These are phyloP conservation scores for Aspergillus melleus DNA, from an alignment of 2,329 filamentous ascomycete species.

Conservation along the genomic window DNA sequence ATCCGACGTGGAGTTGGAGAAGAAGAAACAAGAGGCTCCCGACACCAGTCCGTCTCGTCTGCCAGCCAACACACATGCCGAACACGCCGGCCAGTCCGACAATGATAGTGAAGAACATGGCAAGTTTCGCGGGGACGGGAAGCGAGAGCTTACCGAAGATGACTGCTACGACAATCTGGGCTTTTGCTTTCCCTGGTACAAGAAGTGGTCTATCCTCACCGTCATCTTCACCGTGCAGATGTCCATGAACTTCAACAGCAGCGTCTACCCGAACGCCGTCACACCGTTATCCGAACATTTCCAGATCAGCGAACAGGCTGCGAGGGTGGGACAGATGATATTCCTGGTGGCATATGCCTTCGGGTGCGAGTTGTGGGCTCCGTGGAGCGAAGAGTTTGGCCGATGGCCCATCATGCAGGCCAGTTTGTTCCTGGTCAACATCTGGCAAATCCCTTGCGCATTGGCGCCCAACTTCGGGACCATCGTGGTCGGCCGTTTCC, in stretches of 20 bases:
- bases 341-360: conserved; percentile 81
- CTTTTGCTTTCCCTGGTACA: conserved; percentile 55
- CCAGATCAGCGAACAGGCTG: conserved; percentile 65
- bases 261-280: conserved; percentile 70
- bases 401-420: conserved; percentile 73
- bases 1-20: background rate
- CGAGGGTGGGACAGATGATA: conserved; percentile 70
- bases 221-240: conserved; percentile 73
- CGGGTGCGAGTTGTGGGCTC: conserved; percentile 84
- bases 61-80: conserved; percentile 12
- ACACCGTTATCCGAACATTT: conserved; percentile 67
- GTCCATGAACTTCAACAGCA: conserved; percentile 79
- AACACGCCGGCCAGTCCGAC: conserved; percentile 17
- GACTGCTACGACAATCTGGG: conserved; percentile 66
- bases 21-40: conserved; percentile 1
- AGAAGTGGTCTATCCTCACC: conserved; percentile 71
- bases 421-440: conserved; percentile 71
- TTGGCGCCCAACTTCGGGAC: conserved; percentile 71
- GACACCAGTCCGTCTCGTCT: conserved; percentile 8
- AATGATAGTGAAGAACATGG: conserved; percentile 12
- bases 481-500: conserved; percentile 65
- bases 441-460: conserved; percentile 73
- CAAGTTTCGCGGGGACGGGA: conserved; percentile 21
- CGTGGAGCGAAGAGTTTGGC: conserved; percentile 83
- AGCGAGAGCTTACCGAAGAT: conserved; percentile 47